These are phyloP conservation scores for Ensete ventricosum DNA, from an alignment of 176 grass and related monocot genomes.

Conservation along the genomic window DNA sequence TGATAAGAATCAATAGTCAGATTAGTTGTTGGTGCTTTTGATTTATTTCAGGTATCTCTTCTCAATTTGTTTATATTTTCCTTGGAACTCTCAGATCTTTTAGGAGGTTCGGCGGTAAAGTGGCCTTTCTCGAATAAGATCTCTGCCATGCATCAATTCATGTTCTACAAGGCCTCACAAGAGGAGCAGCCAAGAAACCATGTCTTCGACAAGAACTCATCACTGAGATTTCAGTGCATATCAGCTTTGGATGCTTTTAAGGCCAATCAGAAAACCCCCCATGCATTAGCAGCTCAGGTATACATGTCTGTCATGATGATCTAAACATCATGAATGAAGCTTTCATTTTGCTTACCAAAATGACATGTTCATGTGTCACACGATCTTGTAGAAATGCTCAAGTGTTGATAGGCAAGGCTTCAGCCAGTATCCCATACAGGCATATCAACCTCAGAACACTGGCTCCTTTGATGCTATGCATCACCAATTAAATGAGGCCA, in stretches of 20 bases:
- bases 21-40: neutral
- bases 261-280: conserved; percentile 12
- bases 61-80: neutral
- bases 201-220: conserved; percentile 28
- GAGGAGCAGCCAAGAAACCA: conserved; percentile 33
- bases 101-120: conserved; percentile 34
- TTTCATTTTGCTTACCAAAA: neutral
- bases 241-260: conserved; percentile 25
- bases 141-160: conserved; percentile 37
- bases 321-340: neutral
- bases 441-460: conserved; percentile 18
- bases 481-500: conserved; percentile 34
- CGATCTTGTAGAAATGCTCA: conserved; percentile 32
- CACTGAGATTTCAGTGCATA: conserved; percentile 38
- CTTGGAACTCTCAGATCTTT: conserved; percentile 31
- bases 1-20: neutral
- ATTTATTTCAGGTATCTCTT: neutral
- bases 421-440: conserved; percentile 21
- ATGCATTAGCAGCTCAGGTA: conserved; percentile 49
- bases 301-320: neutral
- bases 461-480: conserved; percentile 23
- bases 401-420: conserved; percentile 20
- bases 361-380: neutral
- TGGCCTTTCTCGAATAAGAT: conserved; percentile 56
- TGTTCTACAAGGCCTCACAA: conserved; percentile 44